Base-by-base conservation (phyloP, 257 asterid genomes). In the Paraleonurus japonicus region DNA sequence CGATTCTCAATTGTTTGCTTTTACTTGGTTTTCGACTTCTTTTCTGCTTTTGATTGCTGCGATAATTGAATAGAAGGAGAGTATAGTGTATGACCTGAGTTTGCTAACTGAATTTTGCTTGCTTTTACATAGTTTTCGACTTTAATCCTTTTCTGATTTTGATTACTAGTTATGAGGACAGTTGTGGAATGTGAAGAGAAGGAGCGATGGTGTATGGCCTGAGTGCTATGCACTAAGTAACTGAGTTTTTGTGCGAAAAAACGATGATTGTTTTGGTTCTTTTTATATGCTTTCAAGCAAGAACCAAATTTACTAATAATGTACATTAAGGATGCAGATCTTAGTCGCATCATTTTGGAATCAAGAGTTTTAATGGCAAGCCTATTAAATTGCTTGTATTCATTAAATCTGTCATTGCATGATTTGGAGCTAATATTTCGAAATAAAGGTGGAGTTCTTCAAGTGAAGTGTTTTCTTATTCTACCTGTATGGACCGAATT, bases 131-230 rank as follows among this genome's bases (percentile, higher is more conserved):
- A 20, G 22, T 30, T 13, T 71, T 48, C n/a, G 4, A 33, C 19
- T 41, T 55, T n/a, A 32, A 19, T 26, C 1, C 2, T 65, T 70
- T 24, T 13, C 45, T n/a, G 55, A 19, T 35, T 71, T 45, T 54
- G 20, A 33, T 70, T 60, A 33, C 60, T 62, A 3, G 59, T 22
- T 9, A 19, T 51, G 13, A 51, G 20, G 69, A 4, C 16, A 48
- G 26, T 57, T 57, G 37, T 55, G 63, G 63, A 24, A 57, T 57
- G 50, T 45, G 69, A 58, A 65, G 59, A 24, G 28, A 22, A 47
- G 50, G 35, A 45, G 1, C 22, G n/a, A 24, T 30, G 20, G 51
- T 9, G 55, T 59, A 7, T 57, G 39, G 33, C 27, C 39, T 64
- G 19, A 11, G 70, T 10, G 33, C 33, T 62, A 33, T 12, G 26